Conservation (phyloP, 2,329 filamentous ascomycete genomes). For the Hypocreales sp. region DNA sequence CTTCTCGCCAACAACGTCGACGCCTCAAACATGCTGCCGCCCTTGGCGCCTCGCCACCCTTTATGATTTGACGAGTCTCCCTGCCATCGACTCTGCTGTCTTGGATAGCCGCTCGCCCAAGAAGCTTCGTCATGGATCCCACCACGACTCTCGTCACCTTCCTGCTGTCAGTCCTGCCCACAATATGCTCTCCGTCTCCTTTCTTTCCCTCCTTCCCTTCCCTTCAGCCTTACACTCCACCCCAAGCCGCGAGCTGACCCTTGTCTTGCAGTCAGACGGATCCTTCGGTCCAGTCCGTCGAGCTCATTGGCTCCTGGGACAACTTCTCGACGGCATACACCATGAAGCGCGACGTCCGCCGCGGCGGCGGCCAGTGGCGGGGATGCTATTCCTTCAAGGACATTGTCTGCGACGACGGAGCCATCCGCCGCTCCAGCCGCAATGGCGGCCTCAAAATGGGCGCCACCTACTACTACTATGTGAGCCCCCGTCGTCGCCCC, state of each 20-base stretch:
- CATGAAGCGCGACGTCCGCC: conserved; percentile 67
- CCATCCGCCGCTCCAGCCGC: conserved; percentile 31
- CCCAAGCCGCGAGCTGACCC: conserved; percentile 8
- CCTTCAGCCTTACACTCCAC: no score
- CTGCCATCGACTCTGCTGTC: no score
- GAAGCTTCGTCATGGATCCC: no score
- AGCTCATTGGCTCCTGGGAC: conserved; percentile 86
- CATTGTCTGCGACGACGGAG: conserved; percentile 66
- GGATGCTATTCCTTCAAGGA: conserved; percentile 78
- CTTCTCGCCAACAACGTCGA: no score
- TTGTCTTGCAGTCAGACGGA: conserved; percentile 35
- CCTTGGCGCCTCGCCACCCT: no score
- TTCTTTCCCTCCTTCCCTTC: not conserved
- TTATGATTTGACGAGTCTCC: no score
- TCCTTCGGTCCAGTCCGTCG: conserved; percentile 51
- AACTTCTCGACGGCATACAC: conserved; percentile 69
- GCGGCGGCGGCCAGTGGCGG: conserved; percentile 64
- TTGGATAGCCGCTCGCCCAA: no score
- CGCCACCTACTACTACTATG: conserved; percentile 89
- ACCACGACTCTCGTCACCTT: conserved; percentile 54
- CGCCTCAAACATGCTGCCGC: no score
- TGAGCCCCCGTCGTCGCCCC: conserved; percentile 29
- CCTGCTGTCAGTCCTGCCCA: conserved; percentile 38
- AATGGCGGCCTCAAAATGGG: conserved; percentile 82
- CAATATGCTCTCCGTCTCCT: not conserved